Evolutionary conservation across 2,329 filamentous ascomycete species (phyloP).

Genomic region (Fusarium sp.): DNA sequence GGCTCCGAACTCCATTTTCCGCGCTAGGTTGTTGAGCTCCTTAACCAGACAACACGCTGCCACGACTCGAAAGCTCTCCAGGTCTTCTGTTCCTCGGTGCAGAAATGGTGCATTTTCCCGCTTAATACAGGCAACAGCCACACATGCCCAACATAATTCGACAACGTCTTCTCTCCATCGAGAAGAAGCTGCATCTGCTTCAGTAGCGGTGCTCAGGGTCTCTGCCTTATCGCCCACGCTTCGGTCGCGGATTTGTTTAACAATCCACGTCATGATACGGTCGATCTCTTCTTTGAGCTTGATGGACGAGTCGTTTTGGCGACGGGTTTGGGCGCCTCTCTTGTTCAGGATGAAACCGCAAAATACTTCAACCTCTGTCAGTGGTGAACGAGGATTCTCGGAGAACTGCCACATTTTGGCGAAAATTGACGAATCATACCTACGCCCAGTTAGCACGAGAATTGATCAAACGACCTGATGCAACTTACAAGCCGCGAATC

Average conservation of each 20-base stretch:
- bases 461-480: slow-evolving; percentile 24
- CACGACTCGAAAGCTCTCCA: slow-evolving; percentile 53
- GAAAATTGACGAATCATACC: slow-evolving; percentile 59
- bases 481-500: slow-evolving; percentile 59
- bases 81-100: slow-evolving; percentile 31
- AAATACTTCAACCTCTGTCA: slow-evolving; percentile 66
- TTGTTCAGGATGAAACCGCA: slow-evolving; percentile 67
- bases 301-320: slow-evolving; percentile 63
- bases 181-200: neutral
- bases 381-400: slow-evolving; percentile 56
- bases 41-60: slow-evolving; percentile 51
- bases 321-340: slow-evolving; percentile 59
- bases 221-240: slow-evolving; percentile 25
- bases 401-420: slow-evolving; percentile 56
- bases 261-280: slow-evolving; percentile 56
- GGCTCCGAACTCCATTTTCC: slow-evolving; percentile 17
- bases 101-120: neutral
- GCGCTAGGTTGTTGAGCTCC: slow-evolving; percentile 36
- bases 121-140: slow-evolving; percentile 45
- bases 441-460: slow-evolving; percentile 36
- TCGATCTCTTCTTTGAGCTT: slow-evolving; percentile 65
- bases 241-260: slow-evolving; percentile 47
- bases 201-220: slow-evolving; percentile 20
- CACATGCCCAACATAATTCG: slow-evolving; percentile 52
- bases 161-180: slow-evolving; percentile 44